phyloP scores from a whole-genome alignment of 495 filamentous ascomycete species.

The Clavariopsis aquatica region DNA sequence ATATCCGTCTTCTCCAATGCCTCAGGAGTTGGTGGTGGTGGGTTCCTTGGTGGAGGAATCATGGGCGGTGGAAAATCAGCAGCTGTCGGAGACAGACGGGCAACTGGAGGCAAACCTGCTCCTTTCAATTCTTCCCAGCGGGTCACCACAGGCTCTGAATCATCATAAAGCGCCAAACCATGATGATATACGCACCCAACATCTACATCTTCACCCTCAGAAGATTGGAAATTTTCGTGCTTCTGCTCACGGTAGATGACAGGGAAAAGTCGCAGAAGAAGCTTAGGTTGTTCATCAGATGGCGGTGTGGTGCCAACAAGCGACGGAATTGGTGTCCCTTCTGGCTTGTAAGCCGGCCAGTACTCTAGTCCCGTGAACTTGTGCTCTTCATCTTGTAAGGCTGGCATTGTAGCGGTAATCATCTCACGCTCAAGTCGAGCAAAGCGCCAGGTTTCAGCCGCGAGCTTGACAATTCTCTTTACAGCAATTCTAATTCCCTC shows the following conservation, averaged over 20 bases:
- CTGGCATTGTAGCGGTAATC: constrained; percentile 57
- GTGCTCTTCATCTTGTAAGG: constrained; percentile 45
- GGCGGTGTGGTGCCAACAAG: constrained; percentile 23
- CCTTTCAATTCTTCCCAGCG: constrained; percentile 30
- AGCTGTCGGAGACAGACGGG: constrained; percentile 25
- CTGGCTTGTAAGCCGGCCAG: constrained; percentile 52
- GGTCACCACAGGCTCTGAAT: constrained; percentile 52
- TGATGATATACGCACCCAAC: constrained; percentile 53
- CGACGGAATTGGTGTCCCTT: constrained; percentile 35
- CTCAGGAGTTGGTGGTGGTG: constrained; percentile 24
- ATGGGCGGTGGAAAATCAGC: constrained; percentile 36
- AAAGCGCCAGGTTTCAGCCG: constrained; percentile 65
- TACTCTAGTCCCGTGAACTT: constrained; percentile 41
- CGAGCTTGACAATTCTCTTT: constrained; percentile 62
- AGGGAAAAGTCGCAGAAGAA: constrained; percentile 58
- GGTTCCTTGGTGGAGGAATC: constrained; percentile 28
- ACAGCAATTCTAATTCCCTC: constrained; percentile 56
- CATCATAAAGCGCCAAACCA: constrained; percentile 57
- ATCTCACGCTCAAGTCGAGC: constrained; percentile 64
- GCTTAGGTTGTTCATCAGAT: constrained; percentile 33
- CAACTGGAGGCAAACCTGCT: constrained; percentile 33
- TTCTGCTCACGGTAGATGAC: constrained; percentile 57
- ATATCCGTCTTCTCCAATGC: not conserved
- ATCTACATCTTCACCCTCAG: constrained; percentile 47
- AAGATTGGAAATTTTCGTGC: constrained; percentile 54